These are phyloP conservation scores for Talinum fruticosum DNA, from an alignment of 148 eudicot genomes.

Conservation along the genomic window DNA sequence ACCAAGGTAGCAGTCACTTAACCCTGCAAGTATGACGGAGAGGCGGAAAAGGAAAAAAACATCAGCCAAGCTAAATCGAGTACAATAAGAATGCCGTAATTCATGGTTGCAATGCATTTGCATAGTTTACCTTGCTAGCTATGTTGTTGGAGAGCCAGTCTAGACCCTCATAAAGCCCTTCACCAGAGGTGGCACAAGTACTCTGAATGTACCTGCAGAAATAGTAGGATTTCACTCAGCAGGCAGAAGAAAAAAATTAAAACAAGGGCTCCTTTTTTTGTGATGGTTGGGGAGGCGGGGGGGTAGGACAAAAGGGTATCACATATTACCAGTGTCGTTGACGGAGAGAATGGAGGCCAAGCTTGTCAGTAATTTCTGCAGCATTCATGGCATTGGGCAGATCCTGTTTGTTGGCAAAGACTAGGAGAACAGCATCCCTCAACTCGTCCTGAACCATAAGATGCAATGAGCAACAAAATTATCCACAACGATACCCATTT, in stretches of 20 bases:
- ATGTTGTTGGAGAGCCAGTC: conserved; percentile 8
- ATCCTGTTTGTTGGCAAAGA: neutral
- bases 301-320: neutral
- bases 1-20: neutral
- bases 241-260: neutral
- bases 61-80: neutral
- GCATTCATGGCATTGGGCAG: conserved; percentile 4
- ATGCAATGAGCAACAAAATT: neutral
- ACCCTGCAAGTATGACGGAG: neutral
- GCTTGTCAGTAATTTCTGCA: conserved; percentile 1
- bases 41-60: neutral
- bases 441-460: neutral
- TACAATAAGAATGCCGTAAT: neutral
- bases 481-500: neutral
- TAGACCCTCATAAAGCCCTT: conserved; percentile 5
- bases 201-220: conserved; percentile 1
- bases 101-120: neutral
- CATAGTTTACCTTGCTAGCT: neutral
- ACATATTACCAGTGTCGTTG: conserved; percentile 2
- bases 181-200: conserved; percentile 1
- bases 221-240: neutral
- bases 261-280: neutral
- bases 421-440: conserved; percentile 1
- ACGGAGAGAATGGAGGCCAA: neutral
- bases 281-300: neutral